Conservation (phyloP, 495 filamentous ascomycete species). For the Trypethelium eluteriae region DNA sequence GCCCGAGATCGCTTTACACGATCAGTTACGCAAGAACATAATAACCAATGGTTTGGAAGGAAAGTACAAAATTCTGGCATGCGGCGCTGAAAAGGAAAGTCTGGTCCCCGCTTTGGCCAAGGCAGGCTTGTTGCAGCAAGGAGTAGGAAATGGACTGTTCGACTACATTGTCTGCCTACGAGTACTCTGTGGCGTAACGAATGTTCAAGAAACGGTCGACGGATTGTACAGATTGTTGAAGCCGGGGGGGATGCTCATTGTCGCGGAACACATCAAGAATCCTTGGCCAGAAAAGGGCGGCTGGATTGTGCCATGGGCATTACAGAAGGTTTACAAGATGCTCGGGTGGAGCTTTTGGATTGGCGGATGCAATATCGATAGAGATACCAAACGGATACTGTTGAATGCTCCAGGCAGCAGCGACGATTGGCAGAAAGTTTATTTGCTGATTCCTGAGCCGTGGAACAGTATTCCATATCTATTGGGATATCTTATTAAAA, state of each 20-base stretch:
- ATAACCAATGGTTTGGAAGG: conserved; percentile 29
- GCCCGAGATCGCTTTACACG: conserved; percentile 32
- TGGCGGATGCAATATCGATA: conserved; percentile 31
- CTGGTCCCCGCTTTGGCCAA: conserved; percentile 31
- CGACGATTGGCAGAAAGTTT: conserved; percentile 24
- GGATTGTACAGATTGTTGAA: conserved; percentile 35
- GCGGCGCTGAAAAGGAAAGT: conserved; percentile 31
- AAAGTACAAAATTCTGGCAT: conserved; percentile 33
- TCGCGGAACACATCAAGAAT: conserved; percentile 38
- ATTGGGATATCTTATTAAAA: not conserved
- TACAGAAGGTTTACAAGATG: conserved; percentile 26
- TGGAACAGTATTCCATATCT: not conserved
- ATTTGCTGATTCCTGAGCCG: conserved; percentile 16
- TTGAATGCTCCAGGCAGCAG: conserved; percentile 19
- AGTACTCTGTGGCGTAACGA: conserved; percentile 36
- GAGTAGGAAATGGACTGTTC: conserved; percentile 25
- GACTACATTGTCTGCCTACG: conserved; percentile 37
- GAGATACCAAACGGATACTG: conserved; percentile 27
- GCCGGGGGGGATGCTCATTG: conserved; percentile 37
- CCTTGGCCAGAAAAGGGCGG: conserved; percentile 26
- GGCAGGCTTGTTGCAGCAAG: conserved; percentile 23
- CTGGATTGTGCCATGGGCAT: conserved; percentile 18
- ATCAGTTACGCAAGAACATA: conserved; percentile 25
- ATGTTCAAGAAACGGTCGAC: conserved; percentile 27
- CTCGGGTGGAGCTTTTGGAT: conserved; percentile 34